A percentile compares a stretch with the other conserved stretches of the same genome.
Conservation (phyloP, 169 alveolate species). For the Cryptosporidium sp. region DNA sequence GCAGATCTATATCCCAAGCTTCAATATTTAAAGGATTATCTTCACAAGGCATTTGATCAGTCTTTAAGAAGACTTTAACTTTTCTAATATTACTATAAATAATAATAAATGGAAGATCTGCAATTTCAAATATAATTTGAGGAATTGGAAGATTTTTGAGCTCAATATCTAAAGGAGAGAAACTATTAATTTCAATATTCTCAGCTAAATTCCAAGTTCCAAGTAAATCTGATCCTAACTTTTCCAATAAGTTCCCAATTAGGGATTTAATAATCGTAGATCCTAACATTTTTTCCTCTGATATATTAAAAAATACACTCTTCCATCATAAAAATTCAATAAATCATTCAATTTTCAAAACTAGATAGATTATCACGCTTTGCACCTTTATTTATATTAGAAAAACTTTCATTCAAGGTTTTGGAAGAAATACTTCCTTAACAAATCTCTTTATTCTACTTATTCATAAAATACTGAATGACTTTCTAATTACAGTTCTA, state of each 20-base stretch:
- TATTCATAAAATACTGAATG: background rate
- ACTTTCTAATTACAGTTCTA: background rate
- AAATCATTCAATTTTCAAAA: background rate
- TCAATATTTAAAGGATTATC: constrained; percentile 60
- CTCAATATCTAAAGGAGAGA: constrained; percentile 80
- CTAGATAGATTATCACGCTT: background rate
- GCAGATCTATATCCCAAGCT: constrained; percentile 70
- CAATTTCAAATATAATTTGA: constrained; percentile 83
- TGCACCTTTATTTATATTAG: background rate
- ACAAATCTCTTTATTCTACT: too few relatives aligned
- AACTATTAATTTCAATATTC: constrained; percentile 56
- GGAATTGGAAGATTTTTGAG: constrained; percentile 86
- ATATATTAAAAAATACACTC: background rate
- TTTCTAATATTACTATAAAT: constrained; percentile 84
- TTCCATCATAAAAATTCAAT: background rate
- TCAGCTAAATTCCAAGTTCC: constrained; percentile 70
- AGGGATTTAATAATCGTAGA: constrained; percentile 56
- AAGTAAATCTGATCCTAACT: constrained; percentile 54
- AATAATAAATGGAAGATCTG: constrained; percentile 84
- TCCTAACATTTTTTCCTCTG: constrained; percentile 36
- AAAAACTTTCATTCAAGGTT: background rate
- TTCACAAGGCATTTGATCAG: constrained; percentile 64
- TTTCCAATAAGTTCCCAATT: constrained; percentile 46
- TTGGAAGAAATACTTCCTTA: too few relatives aligned
- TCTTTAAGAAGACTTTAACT: constrained; percentile 80